Evolutionary conservation across 1,284 basidiomycete genomes (phyloP).

Genomic region (Leccinum proliferum): DNA sequence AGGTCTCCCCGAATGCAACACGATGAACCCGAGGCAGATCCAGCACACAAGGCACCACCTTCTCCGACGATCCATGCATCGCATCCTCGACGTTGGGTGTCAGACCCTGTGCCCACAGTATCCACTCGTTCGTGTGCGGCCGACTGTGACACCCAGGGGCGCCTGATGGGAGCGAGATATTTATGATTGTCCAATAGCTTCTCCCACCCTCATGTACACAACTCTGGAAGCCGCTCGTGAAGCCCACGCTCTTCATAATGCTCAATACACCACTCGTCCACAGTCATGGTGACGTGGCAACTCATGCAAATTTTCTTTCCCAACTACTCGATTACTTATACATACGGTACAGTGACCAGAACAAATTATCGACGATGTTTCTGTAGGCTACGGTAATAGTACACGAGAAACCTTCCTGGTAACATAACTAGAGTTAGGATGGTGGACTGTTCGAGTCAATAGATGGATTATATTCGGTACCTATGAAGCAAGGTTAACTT

Average conservation of each 20-base stretch:
- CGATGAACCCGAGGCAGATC: slow-evolving; percentile 14
- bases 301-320: too few relatives aligned
- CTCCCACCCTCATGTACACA: too few relatives aligned
- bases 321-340: too few relatives aligned
- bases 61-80: slow-evolving; percentile 4
- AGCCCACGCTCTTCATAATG: too few relatives aligned
- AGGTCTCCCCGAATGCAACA: slow-evolving; percentile 21
- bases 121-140: slow-evolving; percentile 4
- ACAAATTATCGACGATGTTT: neutral
- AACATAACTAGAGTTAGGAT: neutral
- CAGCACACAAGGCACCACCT: slow-evolving; percentile 1
- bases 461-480: neutral
- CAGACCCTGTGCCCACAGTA: slow-evolving; percentile 2
- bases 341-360: neutral
- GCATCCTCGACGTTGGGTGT: slow-evolving; percentile 12
- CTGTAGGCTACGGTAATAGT: slow-evolving; percentile 2
- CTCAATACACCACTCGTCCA: too few relatives aligned
- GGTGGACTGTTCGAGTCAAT: neutral
- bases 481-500: neutral
- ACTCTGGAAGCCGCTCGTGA: too few relatives aligned
- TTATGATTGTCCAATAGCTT: too few relatives aligned
- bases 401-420: neutral
- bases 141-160: neutral
- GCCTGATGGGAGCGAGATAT: too few relatives aligned
- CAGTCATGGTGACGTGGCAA: too few relatives aligned